Evolutionary conservation across 352 stramenopile genomes (phyloP).

Genomic region (Globisporangium spinosum): DNA sequence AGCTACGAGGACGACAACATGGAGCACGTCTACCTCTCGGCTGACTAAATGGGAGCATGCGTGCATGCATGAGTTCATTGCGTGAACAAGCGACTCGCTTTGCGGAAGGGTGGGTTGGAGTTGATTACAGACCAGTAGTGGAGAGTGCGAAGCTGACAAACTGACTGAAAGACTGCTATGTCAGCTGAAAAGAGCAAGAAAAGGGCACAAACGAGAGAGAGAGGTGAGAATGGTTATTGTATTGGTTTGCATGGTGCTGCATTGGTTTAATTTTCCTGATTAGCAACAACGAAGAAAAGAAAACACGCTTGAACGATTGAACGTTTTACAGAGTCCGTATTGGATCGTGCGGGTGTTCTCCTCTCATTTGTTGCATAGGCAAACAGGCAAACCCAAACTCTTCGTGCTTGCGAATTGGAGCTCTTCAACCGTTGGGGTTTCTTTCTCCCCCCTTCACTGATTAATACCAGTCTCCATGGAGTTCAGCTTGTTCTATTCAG

Average conservation of each 20-base stretch:
- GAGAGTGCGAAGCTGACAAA: too few species aligned
- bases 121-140: not conserved
- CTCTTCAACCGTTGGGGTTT: too few species aligned
- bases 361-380: too few species aligned
- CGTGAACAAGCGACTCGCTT: not conserved
- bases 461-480: too few species aligned
- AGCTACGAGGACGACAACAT: conserved; percentile 79
- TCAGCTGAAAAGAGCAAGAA: not conserved
- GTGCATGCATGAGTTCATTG: not conserved
- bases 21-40: conserved; percentile 75
- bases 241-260: not conserved
- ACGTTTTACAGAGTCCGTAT: too few species aligned
- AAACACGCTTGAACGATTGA: not conserved
- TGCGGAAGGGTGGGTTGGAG: not conserved
- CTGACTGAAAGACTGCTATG: not conserved
- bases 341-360: too few species aligned
- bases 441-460: too few species aligned
- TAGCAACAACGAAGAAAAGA: not conserved
- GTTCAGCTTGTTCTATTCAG: too few species aligned
- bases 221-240: not conserved
- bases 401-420: too few species aligned
- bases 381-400: too few species aligned
- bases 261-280: not conserved
- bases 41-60: conserved; percentile 31
- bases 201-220: not conserved